phyloP scores from a whole-genome alignment of 2,329 filamentous ascomycete genomes.

The Epichloe scottii region DNA sequence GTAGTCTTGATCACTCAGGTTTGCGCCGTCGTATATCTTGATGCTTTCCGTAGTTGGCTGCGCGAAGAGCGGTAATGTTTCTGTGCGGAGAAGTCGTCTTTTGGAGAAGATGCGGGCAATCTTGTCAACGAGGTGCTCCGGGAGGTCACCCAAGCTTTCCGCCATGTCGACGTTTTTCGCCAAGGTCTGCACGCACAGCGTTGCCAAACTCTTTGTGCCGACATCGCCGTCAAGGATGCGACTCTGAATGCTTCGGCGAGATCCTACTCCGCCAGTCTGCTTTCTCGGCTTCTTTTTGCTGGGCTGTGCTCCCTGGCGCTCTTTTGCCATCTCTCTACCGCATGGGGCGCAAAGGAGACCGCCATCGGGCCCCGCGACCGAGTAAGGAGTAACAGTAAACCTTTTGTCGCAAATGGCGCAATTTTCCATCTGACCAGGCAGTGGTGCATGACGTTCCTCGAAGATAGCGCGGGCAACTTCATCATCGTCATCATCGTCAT shows the following conservation, averaged over 20 bases:
- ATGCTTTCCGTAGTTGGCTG: slow-evolving; percentile 38
- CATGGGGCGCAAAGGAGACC: slow-evolving; percentile 78
- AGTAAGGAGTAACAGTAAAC: slow-evolving; percentile 88
- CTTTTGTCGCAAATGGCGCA: slow-evolving; percentile 76
- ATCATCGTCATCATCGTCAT: slow-evolving; percentile 33
- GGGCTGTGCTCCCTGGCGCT: slow-evolving; percentile 29
- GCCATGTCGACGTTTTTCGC: slow-evolving; percentile 51
- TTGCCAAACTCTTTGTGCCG: slow-evolving; percentile 57
- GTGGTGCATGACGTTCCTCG: slow-evolving; percentile 34
- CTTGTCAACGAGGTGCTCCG: slow-evolving; percentile 41
- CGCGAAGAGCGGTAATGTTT: slow-evolving; percentile 44
- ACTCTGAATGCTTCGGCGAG: slow-evolving; percentile 68
- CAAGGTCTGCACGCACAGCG: slow-evolving; percentile 49
- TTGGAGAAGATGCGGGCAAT: slow-evolving; percentile 49
- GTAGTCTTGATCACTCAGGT: slow-evolving; percentile 64
- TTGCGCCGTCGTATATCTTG: slow-evolving; percentile 45
- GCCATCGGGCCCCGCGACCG: slow-evolving; percentile 67
- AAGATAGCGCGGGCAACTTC: slow-evolving; percentile 37
- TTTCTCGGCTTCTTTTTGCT: slow-evolving; percentile 34
- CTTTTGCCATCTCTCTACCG: slow-evolving; percentile 59
- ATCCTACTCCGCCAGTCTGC: slow-evolving; percentile 39
- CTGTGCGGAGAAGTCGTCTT: slow-evolving; percentile 39
- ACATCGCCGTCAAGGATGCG: slow-evolving; percentile 67
- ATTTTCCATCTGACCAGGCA: slow-evolving; percentile 80
- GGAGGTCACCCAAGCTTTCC: slow-evolving; percentile 48